Base-by-base conservation (phyloP, 257 asterid species). In the Gentiana straminea region DNA sequence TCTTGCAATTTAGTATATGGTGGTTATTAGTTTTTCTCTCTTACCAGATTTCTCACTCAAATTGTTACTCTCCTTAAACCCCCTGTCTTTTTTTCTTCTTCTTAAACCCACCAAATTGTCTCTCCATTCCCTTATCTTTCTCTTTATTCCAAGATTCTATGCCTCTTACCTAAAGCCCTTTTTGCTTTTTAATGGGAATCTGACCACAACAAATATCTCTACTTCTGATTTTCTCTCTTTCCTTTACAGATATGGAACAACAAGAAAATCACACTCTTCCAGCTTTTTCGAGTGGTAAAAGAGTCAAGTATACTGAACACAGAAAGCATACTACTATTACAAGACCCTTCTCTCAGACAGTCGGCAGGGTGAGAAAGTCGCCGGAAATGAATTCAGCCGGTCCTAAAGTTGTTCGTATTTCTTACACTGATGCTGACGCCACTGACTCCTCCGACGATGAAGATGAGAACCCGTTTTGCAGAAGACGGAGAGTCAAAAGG, bases 391-490 rank as follows among this genome's bases (percentile, higher is more conserved):
- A 64, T 13, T 65, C 52, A 35, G 61, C 47, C 41, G 41, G 38
- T 3, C 59, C 89, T 4, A 75, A 71, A 43, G 76, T 81, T 1
- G 79, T 90, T 1, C 79, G 97, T 34, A 72, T 90, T 7, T 65
- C 80, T 33, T 93, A 86, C 2, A 80, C 83, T 48, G 97, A 90
- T 60, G 75, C 77, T 11, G 94, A 90, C 73, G 94, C 96, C 13
- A 90, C 97, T 1, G 97, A 90, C 63, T 84, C 94, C 5, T 84
- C 94, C 12, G 60, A 85, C 3, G 97, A 86, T 24, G 97, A 90
- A 9, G 84, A 73, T 1, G 86, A 61, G 2, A 45, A 37, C 52
- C 24, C 36, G 0, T 55, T 60, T 33, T 52, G 84, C 7, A 13
- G 35, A 41, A 41, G 5, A 1, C 81, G 44, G 8, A 67, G 95